phyloP scores from a whole-genome alignment of 2,329 filamentous ascomycete species.

The Cordyceps cicadae region DNA sequence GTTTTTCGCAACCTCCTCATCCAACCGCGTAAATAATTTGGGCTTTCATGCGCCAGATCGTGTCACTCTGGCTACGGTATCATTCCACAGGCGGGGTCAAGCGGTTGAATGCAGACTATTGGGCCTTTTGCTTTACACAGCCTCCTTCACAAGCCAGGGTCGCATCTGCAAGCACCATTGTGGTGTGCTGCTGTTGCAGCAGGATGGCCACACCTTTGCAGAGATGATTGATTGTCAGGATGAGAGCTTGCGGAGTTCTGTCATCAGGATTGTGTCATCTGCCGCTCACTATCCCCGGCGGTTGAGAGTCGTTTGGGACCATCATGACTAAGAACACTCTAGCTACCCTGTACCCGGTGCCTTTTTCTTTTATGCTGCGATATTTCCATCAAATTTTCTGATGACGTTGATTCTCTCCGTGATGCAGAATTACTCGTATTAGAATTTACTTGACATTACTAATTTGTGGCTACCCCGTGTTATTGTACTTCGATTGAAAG shows the following conservation, averaged over 20 bases:
- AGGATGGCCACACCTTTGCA: background rate
- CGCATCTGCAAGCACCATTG: background rate
- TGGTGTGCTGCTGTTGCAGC: background rate
- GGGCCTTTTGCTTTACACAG: conserved; percentile 8
- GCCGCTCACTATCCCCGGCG: background rate
- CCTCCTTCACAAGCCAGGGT: background rate
- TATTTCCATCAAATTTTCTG: background rate
- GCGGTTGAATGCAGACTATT: background rate
- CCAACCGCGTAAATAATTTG: background rate
- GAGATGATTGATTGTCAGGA: background rate
- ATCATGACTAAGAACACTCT: background rate
- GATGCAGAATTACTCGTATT: background rate
- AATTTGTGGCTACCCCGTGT: background rate
- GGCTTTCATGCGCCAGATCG: background rate
- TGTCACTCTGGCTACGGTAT: background rate
- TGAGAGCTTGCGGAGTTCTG: background rate
- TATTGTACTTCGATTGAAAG: no score
- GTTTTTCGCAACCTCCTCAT: background rate
- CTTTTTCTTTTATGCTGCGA: background rate
- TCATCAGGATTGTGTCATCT: background rate
- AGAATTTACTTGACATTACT: background rate
- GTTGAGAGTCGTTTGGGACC: no score
- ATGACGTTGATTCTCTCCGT: background rate
- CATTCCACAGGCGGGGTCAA: conserved; percentile 1
- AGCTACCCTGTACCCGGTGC: background rate